These are phyloP conservation scores for Ascosphaera acerosa DNA, from an alignment of 2,329 filamentous ascomycete genomes.

Conservation along the genomic window DNA sequence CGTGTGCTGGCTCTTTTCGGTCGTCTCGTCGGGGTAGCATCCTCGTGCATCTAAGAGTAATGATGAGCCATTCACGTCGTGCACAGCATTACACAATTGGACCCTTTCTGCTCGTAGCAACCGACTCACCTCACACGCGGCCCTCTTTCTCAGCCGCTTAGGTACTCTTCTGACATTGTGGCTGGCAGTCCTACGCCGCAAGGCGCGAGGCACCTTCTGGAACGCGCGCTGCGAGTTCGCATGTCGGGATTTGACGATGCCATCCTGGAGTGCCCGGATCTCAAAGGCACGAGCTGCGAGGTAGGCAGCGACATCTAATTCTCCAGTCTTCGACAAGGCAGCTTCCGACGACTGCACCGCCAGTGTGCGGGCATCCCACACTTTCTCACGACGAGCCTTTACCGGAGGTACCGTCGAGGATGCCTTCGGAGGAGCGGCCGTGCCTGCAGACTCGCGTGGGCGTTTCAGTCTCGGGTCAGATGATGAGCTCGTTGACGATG, in stretches of 20 bases:
- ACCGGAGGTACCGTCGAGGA: too few species aligned
- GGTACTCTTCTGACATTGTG: conserved; percentile 88
- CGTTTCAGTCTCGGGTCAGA: conserved; percentile 11
- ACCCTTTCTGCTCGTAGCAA: conserved; percentile 8
- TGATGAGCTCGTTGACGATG: too few species aligned
- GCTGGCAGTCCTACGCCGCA: conserved; percentile 72
- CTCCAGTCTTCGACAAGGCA: conserved; percentile 36
- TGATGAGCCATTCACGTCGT: conserved; percentile 1
- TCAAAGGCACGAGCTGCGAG: conserved; percentile 70
- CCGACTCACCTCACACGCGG: conserved; percentile 30
- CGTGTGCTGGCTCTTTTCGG: neutral
- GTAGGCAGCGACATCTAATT: conserved; percentile 66
- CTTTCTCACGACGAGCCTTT: conserved; percentile 23
- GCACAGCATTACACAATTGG: neutral
- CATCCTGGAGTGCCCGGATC: conserved; percentile 59
- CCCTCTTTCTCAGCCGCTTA: conserved; percentile 43
- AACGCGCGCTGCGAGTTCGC: conserved; percentile 48
- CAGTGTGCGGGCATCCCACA: conserved; percentile 18
- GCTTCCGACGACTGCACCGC: conserved; percentile 21
- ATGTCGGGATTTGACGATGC: conserved; percentile 49
- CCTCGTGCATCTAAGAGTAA: conserved; percentile 43
- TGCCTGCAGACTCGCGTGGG: conserved; percentile 7
- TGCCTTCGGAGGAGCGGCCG: conserved; percentile 6
- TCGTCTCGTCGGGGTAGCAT: conserved; percentile 53
- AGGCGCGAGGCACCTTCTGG: conserved; percentile 61